Conservation (phyloP, 73 alveolate genomes). For the Paraurostyla sp. region DNA sequence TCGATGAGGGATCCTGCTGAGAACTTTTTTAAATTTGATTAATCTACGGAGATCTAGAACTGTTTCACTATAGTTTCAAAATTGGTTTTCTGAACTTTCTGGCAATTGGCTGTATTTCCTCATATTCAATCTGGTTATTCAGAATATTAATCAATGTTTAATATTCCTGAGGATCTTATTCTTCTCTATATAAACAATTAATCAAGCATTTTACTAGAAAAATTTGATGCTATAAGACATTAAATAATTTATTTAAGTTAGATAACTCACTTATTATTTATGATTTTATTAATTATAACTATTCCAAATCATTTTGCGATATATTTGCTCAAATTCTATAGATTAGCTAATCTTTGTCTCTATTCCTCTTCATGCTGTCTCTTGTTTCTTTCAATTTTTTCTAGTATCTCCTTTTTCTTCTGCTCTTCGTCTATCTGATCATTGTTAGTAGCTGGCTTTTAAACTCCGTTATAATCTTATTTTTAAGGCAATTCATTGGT, state of each 20-base stretch:
- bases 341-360: background rate
- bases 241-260: background rate
- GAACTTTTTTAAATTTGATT: background rate
- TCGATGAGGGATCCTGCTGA: background rate
- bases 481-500: too few relatives aligned
- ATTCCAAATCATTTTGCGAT: background rate
- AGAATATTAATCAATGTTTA: background rate
- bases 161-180: background rate
- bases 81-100: constrained; percentile 12
- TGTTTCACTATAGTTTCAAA: constrained; percentile 20
- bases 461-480: background rate
- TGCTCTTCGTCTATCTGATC: background rate
- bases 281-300: too few relatives aligned
- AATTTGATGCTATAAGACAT: constrained; percentile 13
- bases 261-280: too few relatives aligned
- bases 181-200: background rate
- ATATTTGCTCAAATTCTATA: background rate
- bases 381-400: background rate
- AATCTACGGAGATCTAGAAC: too few relatives aligned
- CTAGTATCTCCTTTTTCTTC: background rate
- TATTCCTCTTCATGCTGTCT: background rate
- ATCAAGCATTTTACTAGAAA: background rate
- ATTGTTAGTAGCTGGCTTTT: background rate
- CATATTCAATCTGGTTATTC: background rate
- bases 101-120: background rate